Base-by-base conservation (phyloP, 2,329 filamentous ascomycete species). In the Phialocephala subalpina region DNA sequence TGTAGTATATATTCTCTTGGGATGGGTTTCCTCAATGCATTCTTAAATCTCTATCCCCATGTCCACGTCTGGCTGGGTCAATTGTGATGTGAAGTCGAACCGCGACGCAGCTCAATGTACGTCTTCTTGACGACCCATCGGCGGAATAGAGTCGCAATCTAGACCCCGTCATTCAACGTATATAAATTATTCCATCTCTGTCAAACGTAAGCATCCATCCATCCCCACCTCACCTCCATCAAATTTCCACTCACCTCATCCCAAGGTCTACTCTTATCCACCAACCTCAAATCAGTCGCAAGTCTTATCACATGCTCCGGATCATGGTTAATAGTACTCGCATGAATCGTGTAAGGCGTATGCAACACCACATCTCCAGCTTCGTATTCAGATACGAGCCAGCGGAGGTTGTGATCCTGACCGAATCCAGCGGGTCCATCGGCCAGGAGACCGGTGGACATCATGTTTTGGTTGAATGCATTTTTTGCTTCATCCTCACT, bases 391-490 rank as follows among this genome's bases (percentile, higher is more conserved):
- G 74, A 74, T 3, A 77, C 72, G 12, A 80, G 65, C 78, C 78
- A 80, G 20, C 68, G 71, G 59, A 66, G 52, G 47, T 66, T 64
- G 25, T 69, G 58, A 20, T 69, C n/a, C 33, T 69, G 66, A 2
- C 75, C 69, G 68, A 77, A 70, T 25, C 60, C 62, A 14, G 57
- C 78, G 0, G 85, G 83, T 0, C 79, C 81, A 38, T 87, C 82
- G 8, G 82, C 81, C 1, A 89, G 78, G 40, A 87, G 73, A 0
- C 86, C 86, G 0, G 80, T 84, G 0, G 78, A 77, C 78, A 87
- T 84, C 86, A 89, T 89, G 68, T 89, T 88, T 25, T 80, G 78
- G 68, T 89, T 89, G 73, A 86, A 88, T 1, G 82, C 84, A 35
- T 76, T 77, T 49, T 77, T 80, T 1, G 80, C 79, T 72, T 89